Conservation (phyloP, 306 rosid species). For the Argentina anserina region DNA sequence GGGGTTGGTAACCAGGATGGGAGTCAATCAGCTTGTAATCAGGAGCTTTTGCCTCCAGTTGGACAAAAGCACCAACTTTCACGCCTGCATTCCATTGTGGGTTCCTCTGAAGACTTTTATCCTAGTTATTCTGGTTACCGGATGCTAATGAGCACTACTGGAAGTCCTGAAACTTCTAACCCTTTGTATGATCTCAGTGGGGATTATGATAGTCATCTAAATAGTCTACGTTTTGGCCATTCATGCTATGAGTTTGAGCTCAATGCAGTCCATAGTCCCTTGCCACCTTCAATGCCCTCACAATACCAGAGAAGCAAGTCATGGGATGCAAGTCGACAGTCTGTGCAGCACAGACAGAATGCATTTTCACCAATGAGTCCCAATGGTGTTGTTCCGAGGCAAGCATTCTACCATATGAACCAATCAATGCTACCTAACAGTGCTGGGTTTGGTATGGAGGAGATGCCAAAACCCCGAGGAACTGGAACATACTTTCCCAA, state of each 20-base stretch:
- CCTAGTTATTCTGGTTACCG: slow-evolving; percentile 30
- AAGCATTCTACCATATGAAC: slow-evolving; percentile 28
- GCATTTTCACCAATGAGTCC: slow-evolving; percentile 26
- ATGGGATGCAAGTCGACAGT: slow-evolving; percentile 36
- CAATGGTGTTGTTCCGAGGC: slow-evolving; percentile 33
- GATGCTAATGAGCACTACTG: slow-evolving; percentile 15
- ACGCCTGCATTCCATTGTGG: slow-evolving; percentile 19
- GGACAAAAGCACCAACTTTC: slow-evolving; percentile 25
- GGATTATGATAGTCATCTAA: slow-evolving; percentile 31
- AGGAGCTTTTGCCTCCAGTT: slow-evolving; percentile 19
- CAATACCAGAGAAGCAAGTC: slow-evolving; percentile 33
- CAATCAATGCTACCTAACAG: slow-evolving; percentile 33
- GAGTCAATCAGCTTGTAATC: slow-evolving; percentile 23
- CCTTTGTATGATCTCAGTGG: slow-evolving; percentile 46
- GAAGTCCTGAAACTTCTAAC: slow-evolving; percentile 31
- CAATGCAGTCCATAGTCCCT: slow-evolving; percentile 20
- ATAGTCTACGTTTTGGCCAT: slow-evolving; percentile 31
- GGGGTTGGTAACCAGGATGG: slow-evolving; percentile 29
- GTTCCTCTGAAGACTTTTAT: slow-evolving; percentile 34
- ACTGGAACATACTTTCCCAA: slow-evolving; percentile 56
- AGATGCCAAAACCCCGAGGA: slow-evolving; percentile 50
- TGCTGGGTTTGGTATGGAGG: slow-evolving; percentile 33
- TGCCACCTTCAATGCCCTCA: slow-evolving; percentile 22
- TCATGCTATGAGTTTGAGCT: slow-evolving; percentile 26
- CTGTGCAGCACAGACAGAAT: slow-evolving; percentile 32